Evolutionary conservation across 129 eudicot species (phyloP).

Genomic region (Flaveria sonorensis): DNA sequence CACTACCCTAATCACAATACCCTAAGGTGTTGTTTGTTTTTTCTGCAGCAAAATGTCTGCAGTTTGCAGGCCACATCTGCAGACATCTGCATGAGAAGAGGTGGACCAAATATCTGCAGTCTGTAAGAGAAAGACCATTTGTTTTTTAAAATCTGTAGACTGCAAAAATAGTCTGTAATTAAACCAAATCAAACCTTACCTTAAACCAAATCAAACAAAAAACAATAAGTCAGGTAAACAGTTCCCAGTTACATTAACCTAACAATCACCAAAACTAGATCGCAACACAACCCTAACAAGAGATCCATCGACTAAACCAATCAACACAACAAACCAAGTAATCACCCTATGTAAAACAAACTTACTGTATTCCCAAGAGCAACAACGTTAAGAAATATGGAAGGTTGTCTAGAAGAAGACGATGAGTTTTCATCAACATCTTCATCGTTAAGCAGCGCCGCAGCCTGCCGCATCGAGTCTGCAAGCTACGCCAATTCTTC

Average conservation of each 20-base stretch:
- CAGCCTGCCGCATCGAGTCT: slow-evolving; percentile 97
- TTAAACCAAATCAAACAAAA: too few relatives aligned
- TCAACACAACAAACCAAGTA: slow-evolving; percentile 12
- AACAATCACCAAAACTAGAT: slow-evolving; percentile 11
- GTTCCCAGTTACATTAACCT: background rate
- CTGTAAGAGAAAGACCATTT: too few relatives aligned
- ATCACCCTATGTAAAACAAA: background rate
- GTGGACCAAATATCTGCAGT: too few relatives aligned
- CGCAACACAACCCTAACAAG: slow-evolving; percentile 26
- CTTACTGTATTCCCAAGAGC: slow-evolving; percentile 95
- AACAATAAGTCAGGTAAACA: background rate
- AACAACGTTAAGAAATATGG: slow-evolving; percentile 89
- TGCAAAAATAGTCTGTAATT: too few relatives aligned
- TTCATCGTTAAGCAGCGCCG: slow-evolving; percentile 87
- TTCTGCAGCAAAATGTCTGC: too few relatives aligned
- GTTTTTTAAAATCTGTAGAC: too few relatives aligned
- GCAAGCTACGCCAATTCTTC: slow-evolving; percentile 83
- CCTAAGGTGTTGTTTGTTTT: too few relatives aligned
- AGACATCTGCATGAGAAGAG: too few relatives aligned
- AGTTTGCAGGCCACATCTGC: too few relatives aligned
- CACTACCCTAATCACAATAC: too few relatives aligned
- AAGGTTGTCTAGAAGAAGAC: slow-evolving; percentile 58
- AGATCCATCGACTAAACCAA: slow-evolving; percentile 46
- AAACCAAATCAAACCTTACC: too few relatives aligned
- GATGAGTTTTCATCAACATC: slow-evolving; percentile 71